Evolutionary conservation across 768 basidiomycete genomes (phyloP), one percentile per base, ranked within the genome.

Genomic region (Suillus luteus): DNA sequence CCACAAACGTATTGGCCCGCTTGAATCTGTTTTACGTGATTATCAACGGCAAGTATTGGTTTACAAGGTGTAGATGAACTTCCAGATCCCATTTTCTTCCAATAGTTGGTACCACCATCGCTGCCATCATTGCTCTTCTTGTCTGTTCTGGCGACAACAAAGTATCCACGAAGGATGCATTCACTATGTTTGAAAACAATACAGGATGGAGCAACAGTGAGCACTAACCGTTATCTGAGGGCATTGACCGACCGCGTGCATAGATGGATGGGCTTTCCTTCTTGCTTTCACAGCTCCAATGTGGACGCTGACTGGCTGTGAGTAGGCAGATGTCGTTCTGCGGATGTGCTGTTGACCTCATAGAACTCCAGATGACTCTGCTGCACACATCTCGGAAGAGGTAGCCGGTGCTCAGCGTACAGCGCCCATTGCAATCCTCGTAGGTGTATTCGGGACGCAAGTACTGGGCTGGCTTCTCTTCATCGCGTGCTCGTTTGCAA

Each of bases 291-390:
- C 88, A 0, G 79, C 90, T 1, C 87, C 89, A 0, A 91, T 91
- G 90, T 91, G 89, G 89, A 90, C 88, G 3, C 74, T 91, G 62
- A 91, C 90, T 2, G 90, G 89, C 65, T 91, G 89, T 90, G 61
- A 68, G 87, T 74, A 31, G 6, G 46, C 41, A 40, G 62, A 38
- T 43, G 11, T 44, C 17, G 6, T 43, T 41, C 49, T 31, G 24
- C 40, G 19, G 6, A 10, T 54, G 17, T 52, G 65, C 3, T 5
- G 4, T 24, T 59, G 55, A 22, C 24, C 65, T 64, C 65, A 15
- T 12, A 24, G 44, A 22, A 31, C 57, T 43, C 14, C 65, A 90
- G 89, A 91, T 66, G 89, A 91, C 69, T 91, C 89, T 41, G 90
- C 90, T 7, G 88, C 87, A 33, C 89, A 91, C 66, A 86, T 91